Conservation (phyloP, 108 stramenopile genomes). For the Nannochloropsis gaditana region DNA sequence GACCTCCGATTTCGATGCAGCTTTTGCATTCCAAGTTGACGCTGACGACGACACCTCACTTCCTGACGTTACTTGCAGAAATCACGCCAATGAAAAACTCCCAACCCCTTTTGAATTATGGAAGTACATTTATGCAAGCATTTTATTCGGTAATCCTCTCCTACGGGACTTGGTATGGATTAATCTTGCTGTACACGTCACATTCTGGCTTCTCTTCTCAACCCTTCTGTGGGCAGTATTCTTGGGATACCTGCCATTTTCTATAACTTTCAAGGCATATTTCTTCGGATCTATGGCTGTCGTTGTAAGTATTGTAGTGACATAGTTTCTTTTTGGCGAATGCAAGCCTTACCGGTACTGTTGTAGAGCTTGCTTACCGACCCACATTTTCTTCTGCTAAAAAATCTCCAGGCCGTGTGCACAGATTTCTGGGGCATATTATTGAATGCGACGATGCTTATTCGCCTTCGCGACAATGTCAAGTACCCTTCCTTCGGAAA, state of each 20-base stretch:
- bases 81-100: not conserved
- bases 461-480: not conserved
- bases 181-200: not conserved
- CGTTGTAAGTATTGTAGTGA: not conserved
- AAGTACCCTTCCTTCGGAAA: not conserved
- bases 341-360: too few species aligned
- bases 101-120: not conserved
- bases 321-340: too few species aligned
- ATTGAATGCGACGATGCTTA: not conserved
- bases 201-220: not conserved
- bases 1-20: too few species aligned
- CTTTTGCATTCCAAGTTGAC: too few species aligned
- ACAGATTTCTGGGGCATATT: not conserved
- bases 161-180: not conserved
- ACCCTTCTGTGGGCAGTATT: not conserved
- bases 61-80: not conserved
- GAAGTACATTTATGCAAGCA: not conserved
- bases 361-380: not conserved
- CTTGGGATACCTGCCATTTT: conserved; percentile 6
- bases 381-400: not conserved
- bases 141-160: not conserved
- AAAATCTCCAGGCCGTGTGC: not conserved
- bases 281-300: not conserved
- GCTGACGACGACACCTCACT: too few species aligned
- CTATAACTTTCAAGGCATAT: not conserved